Percentiles rank a stretch among this genome's conserved stretches.
Evolutionary conservation across 441 rosid genomes (phyloP).

Genomic region (Bruguiera hainesii): DNA sequence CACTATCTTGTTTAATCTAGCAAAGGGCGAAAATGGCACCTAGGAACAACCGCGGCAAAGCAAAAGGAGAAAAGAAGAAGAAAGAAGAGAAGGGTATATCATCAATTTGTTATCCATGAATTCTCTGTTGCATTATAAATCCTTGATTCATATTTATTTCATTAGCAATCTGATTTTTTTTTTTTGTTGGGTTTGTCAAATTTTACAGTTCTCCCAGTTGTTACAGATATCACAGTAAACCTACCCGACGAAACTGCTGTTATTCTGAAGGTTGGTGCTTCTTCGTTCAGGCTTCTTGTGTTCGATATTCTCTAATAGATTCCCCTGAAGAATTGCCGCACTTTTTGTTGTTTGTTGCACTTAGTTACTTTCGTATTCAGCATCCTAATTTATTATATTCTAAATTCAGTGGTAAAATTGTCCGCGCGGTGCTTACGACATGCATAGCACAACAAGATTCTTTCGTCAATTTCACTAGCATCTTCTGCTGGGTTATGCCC

Average conservation of each 20-base stretch:
- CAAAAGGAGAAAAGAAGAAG: conserved; percentile 95
- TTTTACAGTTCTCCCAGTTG: conserved; percentile 82
- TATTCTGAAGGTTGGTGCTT: conserved; percentile 55
- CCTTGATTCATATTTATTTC: background rate
- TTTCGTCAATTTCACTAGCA: background rate
- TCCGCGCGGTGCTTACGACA: background rate
- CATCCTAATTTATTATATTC: background rate
- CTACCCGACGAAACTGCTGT: conserved; percentile 80
- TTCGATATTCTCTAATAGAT: background rate
- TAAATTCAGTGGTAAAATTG: background rate
- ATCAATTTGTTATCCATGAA: background rate
- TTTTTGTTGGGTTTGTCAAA: background rate
- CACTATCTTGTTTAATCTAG: conserved; percentile 10
- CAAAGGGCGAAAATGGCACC: conserved; percentile 74
- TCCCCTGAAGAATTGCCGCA: background rate
- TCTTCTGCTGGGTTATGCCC: background rate
- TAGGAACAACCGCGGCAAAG: conserved; percentile 81
- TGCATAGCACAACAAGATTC: background rate
- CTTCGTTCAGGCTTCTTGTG: conserved; percentile 4
- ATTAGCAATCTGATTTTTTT: background rate
- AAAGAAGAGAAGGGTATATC: conserved; percentile 80
- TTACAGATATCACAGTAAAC: conserved; percentile 70
- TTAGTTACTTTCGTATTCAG: background rate
- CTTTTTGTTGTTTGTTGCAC: too few species aligned
- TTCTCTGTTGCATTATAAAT: background rate